A percentile compares a stretch with the other conserved stretches of the same genome.
phyloP scores from a whole-genome alignment of 306 rosid genomes.

The Vigna nakashimae region DNA sequence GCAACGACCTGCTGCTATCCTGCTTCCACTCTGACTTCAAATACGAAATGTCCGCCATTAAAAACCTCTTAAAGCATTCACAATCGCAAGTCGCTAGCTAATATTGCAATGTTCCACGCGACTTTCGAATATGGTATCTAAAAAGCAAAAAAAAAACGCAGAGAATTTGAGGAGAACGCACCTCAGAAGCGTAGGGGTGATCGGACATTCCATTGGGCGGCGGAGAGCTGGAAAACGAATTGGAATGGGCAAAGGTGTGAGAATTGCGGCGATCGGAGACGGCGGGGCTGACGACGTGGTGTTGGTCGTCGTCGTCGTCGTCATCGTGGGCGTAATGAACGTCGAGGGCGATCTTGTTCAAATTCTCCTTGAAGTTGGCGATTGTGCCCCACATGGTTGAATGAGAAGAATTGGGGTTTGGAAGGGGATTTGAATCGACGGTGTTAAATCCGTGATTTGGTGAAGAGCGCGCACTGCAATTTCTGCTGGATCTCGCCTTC shows the following conservation, averaged over 20 bases:
- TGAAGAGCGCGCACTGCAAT: slow-evolving; percentile 38
- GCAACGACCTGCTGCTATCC: not conserved
- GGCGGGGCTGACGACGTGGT: slow-evolving; percentile 50
- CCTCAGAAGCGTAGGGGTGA: slow-evolving; percentile 60
- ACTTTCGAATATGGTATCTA: not conserved
- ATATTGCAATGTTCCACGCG: not conserved
- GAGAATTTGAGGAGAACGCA: slow-evolving; percentile 10
- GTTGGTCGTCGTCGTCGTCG: slow-evolving; percentile 59
- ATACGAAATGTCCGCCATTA: not conserved
- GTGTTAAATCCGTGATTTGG: slow-evolving; percentile 29
- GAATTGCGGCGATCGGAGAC: slow-evolving; percentile 80
- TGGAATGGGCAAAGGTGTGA: slow-evolving; percentile 63
- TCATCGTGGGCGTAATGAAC: slow-evolving; percentile 74
- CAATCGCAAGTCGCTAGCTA: slow-evolving; percentile 15
- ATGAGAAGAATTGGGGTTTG: not conserved
- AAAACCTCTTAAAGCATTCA: slow-evolving; percentile 16
- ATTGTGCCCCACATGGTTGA: slow-evolving; percentile 84
- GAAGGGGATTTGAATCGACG: slow-evolving; percentile 36
- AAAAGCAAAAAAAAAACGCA: not conserved
- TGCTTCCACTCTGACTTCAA: not conserved
- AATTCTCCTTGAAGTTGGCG: slow-evolving; percentile 85
- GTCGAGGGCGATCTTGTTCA: slow-evolving; percentile 86
- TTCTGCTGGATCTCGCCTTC: slow-evolving; percentile 42
- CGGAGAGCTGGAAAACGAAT: slow-evolving; percentile 57
- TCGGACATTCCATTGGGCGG: slow-evolving; percentile 59